phyloP scores from a whole-genome alignment of 495 filamentous ascomycete species.

The Podospora pseudoanserina region DNA sequence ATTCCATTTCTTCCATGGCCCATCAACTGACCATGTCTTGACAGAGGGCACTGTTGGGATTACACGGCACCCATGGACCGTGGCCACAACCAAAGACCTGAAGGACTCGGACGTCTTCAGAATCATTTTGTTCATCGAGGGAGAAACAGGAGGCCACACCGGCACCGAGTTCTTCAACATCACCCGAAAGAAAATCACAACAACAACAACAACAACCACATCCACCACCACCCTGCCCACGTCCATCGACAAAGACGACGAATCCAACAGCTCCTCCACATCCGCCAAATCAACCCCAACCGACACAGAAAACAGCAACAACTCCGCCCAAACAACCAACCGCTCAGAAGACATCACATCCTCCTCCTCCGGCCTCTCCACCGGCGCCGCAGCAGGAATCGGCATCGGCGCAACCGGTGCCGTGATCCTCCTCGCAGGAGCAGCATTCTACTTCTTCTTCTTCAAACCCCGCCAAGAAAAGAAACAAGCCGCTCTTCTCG shows the following conservation, averaged over 20 bases:
- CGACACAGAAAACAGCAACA: neutral
- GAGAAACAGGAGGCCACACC: neutral
- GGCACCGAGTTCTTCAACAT: neutral
- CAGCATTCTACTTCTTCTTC: neutral
- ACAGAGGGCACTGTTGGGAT: neutral
- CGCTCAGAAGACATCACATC: neutral
- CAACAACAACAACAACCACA: neutral
- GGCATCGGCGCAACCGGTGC: neutral
- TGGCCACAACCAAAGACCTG: neutral
- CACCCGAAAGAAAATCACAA: neutral
- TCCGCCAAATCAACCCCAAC: neutral
- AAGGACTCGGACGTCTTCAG: neutral
- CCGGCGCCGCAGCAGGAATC: neutral
- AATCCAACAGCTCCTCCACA: neutral
- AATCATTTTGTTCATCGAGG: neutral
- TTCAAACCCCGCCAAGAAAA: neutral
- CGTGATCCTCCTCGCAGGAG: neutral
- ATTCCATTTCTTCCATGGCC: neutral
- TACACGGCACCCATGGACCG: neutral
- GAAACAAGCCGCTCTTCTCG: neutral
- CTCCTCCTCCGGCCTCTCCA: neutral
- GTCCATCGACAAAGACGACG: neutral
- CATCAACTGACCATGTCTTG: neutral
- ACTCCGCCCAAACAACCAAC: neutral
- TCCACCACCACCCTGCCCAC: neutral